These are phyloP conservation scores for Graphiopsis chlorocephala DNA, from an alignment of 2,329 filamentous ascomycete species.

Conservation along the genomic window DNA sequence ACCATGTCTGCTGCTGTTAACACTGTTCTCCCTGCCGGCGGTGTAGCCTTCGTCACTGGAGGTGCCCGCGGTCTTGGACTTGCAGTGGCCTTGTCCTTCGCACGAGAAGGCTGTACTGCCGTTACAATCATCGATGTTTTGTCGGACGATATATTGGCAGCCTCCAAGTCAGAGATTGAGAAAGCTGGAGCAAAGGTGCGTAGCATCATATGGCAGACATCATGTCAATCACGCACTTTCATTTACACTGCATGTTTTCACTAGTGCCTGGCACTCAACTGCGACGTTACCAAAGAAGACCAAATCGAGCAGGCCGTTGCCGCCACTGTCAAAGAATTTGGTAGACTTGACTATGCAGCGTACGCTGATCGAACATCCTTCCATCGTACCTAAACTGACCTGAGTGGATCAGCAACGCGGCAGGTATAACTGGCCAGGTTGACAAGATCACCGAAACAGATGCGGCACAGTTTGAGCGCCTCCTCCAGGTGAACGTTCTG, in stretches of 20 bases:
- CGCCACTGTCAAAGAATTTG: background rate
- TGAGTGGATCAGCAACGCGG: background rate
- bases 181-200: background rate
- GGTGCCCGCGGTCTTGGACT: background rate
- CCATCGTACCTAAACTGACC: background rate
- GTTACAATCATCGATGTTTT: background rate
- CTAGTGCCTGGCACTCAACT: background rate
- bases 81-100: background rate
- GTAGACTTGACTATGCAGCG: background rate
- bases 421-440: background rate
- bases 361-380: background rate
- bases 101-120: background rate
- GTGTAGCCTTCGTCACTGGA: background rate
- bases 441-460: background rate
- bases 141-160: background rate
- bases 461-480: background rate
- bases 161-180: background rate
- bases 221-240: background rate
- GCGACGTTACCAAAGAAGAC: background rate
- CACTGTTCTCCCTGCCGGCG: background rate
- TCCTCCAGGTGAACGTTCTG: background rate
- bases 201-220: background rate
- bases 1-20: background rate
- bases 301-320: background rate
- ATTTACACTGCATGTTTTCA: background rate